Percentiles rank a stretch among this genome's conserved stretches.
phyloP scores from a whole-genome alignment of 495 filamentous ascomycete genomes.

The Penicillium bovifimosum region DNA sequence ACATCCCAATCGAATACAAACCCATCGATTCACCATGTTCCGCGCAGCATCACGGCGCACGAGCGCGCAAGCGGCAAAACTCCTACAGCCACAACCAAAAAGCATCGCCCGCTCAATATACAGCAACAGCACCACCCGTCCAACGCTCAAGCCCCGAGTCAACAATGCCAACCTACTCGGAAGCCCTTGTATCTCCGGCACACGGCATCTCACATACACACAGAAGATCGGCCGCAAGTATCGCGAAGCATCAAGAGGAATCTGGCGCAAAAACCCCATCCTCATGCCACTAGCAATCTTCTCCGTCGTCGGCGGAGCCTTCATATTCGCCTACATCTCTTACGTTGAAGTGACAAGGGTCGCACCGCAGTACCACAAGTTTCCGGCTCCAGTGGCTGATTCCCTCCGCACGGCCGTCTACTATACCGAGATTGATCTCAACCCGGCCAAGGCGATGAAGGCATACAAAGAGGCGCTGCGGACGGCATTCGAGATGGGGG shows the following conservation, averaged over 20 bases:
- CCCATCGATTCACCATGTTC: conserved; percentile 25
- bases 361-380: conserved; percentile 62
- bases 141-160: conserved; percentile 11
- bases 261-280: conserved; percentile 46
- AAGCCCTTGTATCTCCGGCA: conserved; percentile 10
- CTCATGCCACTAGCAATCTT: conserved; percentile 46
- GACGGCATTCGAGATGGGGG: conserved; percentile 59
- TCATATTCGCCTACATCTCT: conserved; percentile 36
- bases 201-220: conserved; percentile 18
- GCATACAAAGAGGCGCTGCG: conserved; percentile 74
- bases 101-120: conserved; percentile 21
- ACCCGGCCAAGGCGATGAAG: conserved; percentile 68
- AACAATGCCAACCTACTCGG: conserved; percentile 5
- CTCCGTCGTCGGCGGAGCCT: conserved; percentile 36
- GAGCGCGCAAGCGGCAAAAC: conserved; percentile 17
- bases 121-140: conserved; percentile 14
- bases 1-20: background rate
- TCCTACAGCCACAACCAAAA: conserved; percentile 18
- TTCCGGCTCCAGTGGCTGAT: conserved; percentile 72
- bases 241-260: conserved; percentile 36
- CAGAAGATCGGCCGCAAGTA: conserved; percentile 30
- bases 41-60: conserved; percentile 32
- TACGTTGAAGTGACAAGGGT: conserved; percentile 65
- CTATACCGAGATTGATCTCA: conserved; percentile 67
- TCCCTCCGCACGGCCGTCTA: conserved; percentile 81